phyloP scores from a whole-genome alignment of 768 basidiomycete species.

The Lactifluus echinatus region DNA sequence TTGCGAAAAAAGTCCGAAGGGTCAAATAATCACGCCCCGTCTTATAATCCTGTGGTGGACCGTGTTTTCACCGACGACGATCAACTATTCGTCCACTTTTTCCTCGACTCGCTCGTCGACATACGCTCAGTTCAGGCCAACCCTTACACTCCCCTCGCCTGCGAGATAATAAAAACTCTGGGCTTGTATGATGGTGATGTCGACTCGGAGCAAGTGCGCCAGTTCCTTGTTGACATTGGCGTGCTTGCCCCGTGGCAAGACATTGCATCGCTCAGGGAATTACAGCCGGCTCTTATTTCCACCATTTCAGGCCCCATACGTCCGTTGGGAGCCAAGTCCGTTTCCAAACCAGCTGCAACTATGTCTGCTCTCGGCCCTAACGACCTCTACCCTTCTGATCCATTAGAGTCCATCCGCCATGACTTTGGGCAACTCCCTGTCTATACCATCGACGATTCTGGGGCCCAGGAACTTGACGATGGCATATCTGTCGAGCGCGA shows the following conservation, averaged over 20 bases:
- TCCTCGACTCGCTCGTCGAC: constrained; percentile 45
- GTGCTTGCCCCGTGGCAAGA: constrained; percentile 79
- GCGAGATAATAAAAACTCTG: constrained; percentile 51
- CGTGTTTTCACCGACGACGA: constrained; percentile 47
- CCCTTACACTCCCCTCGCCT: constrained; percentile 46
- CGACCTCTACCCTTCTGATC: constrained; percentile 57
- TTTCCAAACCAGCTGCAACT: background rate
- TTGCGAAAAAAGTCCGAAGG: background rate
- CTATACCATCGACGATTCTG: constrained; percentile 77
- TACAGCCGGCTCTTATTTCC: background rate
- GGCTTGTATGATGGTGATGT: constrained; percentile 30
- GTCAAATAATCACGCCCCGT: constrained; percentile 21
- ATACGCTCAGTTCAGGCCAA: constrained; percentile 46
- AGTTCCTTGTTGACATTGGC: constrained; percentile 61
- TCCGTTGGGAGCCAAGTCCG: background rate
- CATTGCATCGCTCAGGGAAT: constrained; percentile 21
- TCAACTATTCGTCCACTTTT: constrained; percentile 46
- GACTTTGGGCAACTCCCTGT: constrained; percentile 79
- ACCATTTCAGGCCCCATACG: background rate
- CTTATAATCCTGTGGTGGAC: constrained; percentile 25
- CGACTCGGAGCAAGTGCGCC: constrained; percentile 32
- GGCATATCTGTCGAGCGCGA: constrained; percentile 78
- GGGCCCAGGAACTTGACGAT: constrained; percentile 87
- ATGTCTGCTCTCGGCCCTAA: constrained; percentile 39
- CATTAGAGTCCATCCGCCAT: constrained; percentile 62